Conservation (phyloP, 805 yeast species). For the Wickerhamiella lipophila region DNA sequence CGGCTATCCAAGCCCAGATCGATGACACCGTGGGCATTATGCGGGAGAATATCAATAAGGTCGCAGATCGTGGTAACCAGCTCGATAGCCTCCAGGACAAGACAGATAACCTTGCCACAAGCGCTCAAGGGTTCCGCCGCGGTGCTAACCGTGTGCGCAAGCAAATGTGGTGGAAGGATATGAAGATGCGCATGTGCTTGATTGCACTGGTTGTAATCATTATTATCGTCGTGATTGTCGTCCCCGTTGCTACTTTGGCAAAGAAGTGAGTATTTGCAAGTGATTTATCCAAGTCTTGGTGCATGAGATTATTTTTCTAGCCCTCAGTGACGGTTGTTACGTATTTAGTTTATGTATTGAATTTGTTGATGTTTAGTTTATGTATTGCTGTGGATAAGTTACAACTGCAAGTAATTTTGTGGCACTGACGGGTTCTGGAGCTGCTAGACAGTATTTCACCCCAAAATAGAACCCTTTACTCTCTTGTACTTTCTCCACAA, state of each 20-base stretch:
- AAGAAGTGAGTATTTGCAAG: constrained; percentile 14
- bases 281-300: no score
- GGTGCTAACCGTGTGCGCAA: constrained; percentile 96
- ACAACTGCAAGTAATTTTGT: no score
- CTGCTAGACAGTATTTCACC: no score
- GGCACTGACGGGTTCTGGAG: no score
- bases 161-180: constrained; percentile 98
- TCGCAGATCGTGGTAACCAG: constrained; percentile 89
- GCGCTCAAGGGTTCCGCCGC: constrained; percentile 89
- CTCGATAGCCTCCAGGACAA: constrained; percentile 84
- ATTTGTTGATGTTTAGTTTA: not conserved
- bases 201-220: constrained; percentile 67
- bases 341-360: constrained; percentile 1
- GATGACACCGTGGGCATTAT: constrained; percentile 94
- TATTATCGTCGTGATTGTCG: constrained; percentile 72
- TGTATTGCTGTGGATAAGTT: no score
- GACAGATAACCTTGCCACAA: constrained; percentile 81
- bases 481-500: constrained; percentile 5
- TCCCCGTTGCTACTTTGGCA: constrained; percentile 88
- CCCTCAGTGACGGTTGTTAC: not conserved
- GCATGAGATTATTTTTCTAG: not conserved
- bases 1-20: constrained; percentile 81
- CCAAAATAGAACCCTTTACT: not conserved
- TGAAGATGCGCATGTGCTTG: constrained; percentile 89
- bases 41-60: constrained; percentile 94